Evolutionary conservation across 805 yeast species (phyloP), one percentile per base, ranked within the genome.

Genomic region (Metschnikowia picachoensis): DNA sequence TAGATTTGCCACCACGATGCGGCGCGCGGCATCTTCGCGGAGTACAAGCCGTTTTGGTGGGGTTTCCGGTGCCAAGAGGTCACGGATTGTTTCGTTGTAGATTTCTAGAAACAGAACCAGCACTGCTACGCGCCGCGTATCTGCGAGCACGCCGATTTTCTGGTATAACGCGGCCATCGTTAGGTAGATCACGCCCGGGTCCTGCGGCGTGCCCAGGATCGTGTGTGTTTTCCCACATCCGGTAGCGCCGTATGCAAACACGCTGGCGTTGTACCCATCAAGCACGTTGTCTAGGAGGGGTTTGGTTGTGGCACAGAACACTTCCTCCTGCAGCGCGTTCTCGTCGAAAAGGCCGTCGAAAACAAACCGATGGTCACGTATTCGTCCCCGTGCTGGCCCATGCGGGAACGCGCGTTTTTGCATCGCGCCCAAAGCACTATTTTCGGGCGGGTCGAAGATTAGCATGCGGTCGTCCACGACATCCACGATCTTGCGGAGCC

Each of bases 171-270:
- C 95, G 50, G 79, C 72, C 84, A 88, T 82, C 0, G 96, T 83
- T 35, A 83, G 66, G 56, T 83, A 87, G 0, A 89, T 85, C 12
- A 91, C 78, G 0, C 96, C 97, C 0, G 96, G 96, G 25, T 76
- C 67, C 2, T 77, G 77, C 0, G 81, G 74, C 0, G 83, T 77
- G 0, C 97, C 97, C 60, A 85, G 78, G 30, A 91, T 86, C 0
- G 98, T 91, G 61, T 85, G 89, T 0, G 97, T 91, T 61, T 91
- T 91, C n/a, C 98, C 98, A 64, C 97, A 91, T 0, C 98, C 98
- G 0, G 98, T 91, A 28, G 98, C 95, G 1, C 98, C 98, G 62
- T 91, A 91, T 0, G 98, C 97, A 70, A 91, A 91, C 0, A 91
- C 88, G 0, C 97, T 89, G 6, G 96, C 84, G 62, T 92, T 90